These are phyloP conservation scores for Closterium sp. DNA, from an alignment of 139 green algal genomes.

Conservation along the genomic window DNA sequence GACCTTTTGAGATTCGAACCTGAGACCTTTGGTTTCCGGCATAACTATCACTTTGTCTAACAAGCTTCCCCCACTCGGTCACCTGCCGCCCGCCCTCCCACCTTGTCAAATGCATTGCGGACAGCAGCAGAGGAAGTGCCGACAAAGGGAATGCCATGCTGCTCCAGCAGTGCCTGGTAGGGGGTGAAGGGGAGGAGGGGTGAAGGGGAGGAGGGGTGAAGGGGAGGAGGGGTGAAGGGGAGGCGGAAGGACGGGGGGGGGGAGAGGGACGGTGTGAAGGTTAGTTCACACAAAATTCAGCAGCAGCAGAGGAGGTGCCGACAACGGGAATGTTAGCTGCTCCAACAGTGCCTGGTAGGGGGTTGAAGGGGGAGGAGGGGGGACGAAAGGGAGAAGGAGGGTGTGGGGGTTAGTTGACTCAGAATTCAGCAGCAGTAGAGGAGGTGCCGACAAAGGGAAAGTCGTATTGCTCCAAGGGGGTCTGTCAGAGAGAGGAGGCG, in stretches of 20 bases:
- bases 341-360: no score
- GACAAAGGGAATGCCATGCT: slow-evolving; percentile 57
- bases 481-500: background rate
- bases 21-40: no score
- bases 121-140: slow-evolving; percentile 17
- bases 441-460: background rate
- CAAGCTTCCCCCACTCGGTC: no score
- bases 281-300: no score
- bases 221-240: no score
- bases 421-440: background rate
- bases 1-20: no score
- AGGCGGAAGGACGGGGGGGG: no score
- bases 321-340: background rate
- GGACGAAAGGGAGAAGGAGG: background rate
- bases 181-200: background rate
- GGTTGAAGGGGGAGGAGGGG: background rate
- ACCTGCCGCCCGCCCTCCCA: background rate
- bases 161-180: no score
- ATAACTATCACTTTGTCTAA: no score
- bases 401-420: no score
- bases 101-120: slow-evolving; percentile 41
- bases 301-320: background rate
- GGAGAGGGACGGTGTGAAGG: no score
- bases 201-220: no score
- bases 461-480: background rate